phyloP scores from a whole-genome alignment of 2,329 filamentous ascomycete species.

The Pseudocercospora ulei region DNA sequence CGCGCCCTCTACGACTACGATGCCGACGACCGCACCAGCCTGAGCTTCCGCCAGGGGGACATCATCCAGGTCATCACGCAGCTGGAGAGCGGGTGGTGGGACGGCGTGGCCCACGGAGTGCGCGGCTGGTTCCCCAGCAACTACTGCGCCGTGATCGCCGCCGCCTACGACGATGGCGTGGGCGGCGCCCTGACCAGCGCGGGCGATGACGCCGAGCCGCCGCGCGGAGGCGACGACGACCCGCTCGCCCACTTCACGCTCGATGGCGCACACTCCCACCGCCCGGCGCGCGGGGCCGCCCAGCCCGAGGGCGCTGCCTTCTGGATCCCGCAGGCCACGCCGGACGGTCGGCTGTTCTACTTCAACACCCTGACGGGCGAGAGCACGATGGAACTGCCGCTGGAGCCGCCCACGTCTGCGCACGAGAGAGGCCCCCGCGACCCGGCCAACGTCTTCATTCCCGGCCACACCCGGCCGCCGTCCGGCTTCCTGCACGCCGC shows the following conservation, averaged over 20 bases:
- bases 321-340: constrained; percentile 95
- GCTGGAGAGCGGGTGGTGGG: constrained; percentile 98
- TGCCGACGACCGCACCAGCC: constrained; percentile 88
- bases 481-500: constrained; percentile 78
- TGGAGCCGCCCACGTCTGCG: constrained; percentile 74
- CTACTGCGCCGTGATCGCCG: constrained; percentile 81
- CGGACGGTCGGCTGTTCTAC: constrained; percentile 87
- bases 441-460: constrained; percentile 76
- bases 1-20: constrained; percentile 96
- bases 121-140: constrained; percentile 99
- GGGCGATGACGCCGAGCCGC: constrained; percentile 43
- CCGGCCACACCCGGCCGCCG: constrained; percentile 80
- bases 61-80: constrained; percentile 98
- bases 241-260: constrained; percentile 46
- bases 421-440: constrained; percentile 80
- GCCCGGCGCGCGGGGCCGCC: constrained; percentile 55
- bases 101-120: constrained; percentile 92
- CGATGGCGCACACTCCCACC: constrained; percentile 27
- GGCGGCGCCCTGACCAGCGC: constrained; percentile 50
- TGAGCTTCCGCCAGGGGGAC: constrained; percentile 94
- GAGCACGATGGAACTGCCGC: constrained; percentile 83
- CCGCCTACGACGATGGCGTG: constrained; percentile 59
- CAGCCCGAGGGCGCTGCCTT: constrained; percentile 85
- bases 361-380: constrained; percentile 97
- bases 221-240: constrained; percentile 56